Evolutionary conservation across 2,329 filamentous ascomycete genomes (phyloP), one percentile per base, ranked within the genome.

Genomic region (Aspergillus terreus): DNA sequence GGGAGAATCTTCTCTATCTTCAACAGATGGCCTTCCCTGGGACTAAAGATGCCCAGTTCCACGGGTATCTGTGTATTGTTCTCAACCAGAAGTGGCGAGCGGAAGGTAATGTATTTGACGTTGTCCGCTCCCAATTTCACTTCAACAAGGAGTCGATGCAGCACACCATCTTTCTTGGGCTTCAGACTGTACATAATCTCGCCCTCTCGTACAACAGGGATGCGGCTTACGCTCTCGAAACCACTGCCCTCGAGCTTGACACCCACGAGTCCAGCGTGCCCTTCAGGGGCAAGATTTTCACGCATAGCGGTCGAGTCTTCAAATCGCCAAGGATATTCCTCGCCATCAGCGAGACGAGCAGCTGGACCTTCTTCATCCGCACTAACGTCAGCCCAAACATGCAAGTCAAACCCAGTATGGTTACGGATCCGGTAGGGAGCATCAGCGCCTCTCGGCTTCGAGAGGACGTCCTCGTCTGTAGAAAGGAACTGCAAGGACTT

Each of bases 1-100:
- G 94, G 95, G 0, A 90, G 82, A 50, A 99, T 92, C 76, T 97
- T 97, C 73, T 99, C 95, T 56, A 99, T 96, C 76, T 96, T 97
- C 57, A 97, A 82, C 15, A 99, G 78, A 68, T 96, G 87, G 0
- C 92, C 92, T 51, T 96, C 87, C 55, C 90, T 83, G 0, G 85
- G 84, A 68, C 92, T 94, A 66, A 90, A 96, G 14, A 99, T 85
- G 14, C 94, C 95, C 19, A 99, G 72, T 70, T 99, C 94, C 12
- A 99, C 85, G 0, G 94, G 92, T 41, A 99, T 96, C 66, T 99
- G 90, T 0, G 94, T 99, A 57, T 94, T 88, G 71, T 99, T 99
- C 68, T 99, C 94, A 6, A 99, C 85, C 0, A 96, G 75, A 1
- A 99, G 76, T 1, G 94, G 94, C 15, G 92, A 97, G 23, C 94